Evolutionary conservation across 495 filamentous ascomycete genomes (phyloP), one percentile per base, ranked within the genome.

Genomic region (Articulospora tetracladia): DNA sequence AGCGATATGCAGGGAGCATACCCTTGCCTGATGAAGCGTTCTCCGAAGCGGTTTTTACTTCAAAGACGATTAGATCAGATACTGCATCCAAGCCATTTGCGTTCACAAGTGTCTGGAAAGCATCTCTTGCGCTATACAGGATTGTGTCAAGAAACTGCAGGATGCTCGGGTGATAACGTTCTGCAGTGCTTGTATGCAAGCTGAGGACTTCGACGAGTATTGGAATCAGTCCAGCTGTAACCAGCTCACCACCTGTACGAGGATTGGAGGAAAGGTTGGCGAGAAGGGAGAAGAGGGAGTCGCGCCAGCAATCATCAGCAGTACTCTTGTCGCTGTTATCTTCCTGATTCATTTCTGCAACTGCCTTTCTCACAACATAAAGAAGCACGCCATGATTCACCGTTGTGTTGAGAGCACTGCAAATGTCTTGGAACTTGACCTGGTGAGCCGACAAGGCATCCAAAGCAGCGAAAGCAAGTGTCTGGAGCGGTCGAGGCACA

Each of bases 361-460:
- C 89, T 12, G 90, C 87, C 69, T 93, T 97, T 51, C 93, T 86
- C 30, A 96, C 86, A 59, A 96, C 79, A 69, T 98, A 97, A 68
- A 97, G 86, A n/a, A 99, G 80, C 17, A 98, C 86, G 15, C 95
- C 95, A 65, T 99, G 95, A 68, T 93, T 98, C 55, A 97, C 92
- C 71, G 94, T 94, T 57, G 92, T 88, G 68, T 88, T 93, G 23
- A 99, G 76, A 27, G 93, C 93, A 53, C 90, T 82, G 60, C 89
- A 86, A 17, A 98, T 87, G 63, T 99, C 95, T 19, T 81, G 69
- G 22, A 88, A 80, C 67, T 90, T 94, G 57, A 76, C 68, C 61
- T 91, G 89, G 59, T 93, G 88, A 66, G 88, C 87, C 12, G 87
- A 80, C 44, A 98, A 79, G 10, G 90, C 88, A 72, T 96, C 92